Percentiles rank a stretch among this genome's conserved stretches.
These are phyloP conservation scores for Fragaria vesca DNA, from an alignment of 306 rosid genomes.

Conservation along the genomic window DNA sequence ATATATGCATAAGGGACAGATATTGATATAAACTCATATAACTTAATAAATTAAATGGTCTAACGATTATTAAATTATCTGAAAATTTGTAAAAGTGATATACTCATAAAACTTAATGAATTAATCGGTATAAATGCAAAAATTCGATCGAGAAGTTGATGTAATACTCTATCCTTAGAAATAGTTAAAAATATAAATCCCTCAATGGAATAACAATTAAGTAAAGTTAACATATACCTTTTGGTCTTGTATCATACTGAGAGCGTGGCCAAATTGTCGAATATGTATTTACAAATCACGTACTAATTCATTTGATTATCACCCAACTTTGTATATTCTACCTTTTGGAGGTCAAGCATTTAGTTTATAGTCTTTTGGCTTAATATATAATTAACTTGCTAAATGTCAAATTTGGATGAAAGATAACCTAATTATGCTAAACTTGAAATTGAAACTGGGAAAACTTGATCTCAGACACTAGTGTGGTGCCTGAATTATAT, in stretches of 20 bases:
- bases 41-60: too few relatives aligned
- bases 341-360: not conserved
- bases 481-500: not conserved
- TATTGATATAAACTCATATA: not conserved
- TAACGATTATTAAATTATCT: not conserved
- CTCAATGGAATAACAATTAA: too few relatives aligned
- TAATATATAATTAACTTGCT: not conserved
- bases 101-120: too few relatives aligned
- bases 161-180: rapidly evolving
- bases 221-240: too few relatives aligned
- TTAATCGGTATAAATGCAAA: too few relatives aligned
- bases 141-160: too few relatives aligned
- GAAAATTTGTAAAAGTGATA: too few relatives aligned
- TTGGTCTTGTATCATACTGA: not conserved
- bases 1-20: not conserved
- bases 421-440: not conserved
- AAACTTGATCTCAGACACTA: not conserved
- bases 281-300: not conserved
- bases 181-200: too few relatives aligned
- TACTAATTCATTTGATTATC: not conserved
- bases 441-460: not conserved
- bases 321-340: not conserved
- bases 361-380: not conserved
- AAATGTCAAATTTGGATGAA: not conserved
- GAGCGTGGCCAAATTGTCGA: not conserved